Base-by-base conservation (phyloP, 2,329 filamentous ascomycete genomes). In the Cladosporium halotolerans region DNA sequence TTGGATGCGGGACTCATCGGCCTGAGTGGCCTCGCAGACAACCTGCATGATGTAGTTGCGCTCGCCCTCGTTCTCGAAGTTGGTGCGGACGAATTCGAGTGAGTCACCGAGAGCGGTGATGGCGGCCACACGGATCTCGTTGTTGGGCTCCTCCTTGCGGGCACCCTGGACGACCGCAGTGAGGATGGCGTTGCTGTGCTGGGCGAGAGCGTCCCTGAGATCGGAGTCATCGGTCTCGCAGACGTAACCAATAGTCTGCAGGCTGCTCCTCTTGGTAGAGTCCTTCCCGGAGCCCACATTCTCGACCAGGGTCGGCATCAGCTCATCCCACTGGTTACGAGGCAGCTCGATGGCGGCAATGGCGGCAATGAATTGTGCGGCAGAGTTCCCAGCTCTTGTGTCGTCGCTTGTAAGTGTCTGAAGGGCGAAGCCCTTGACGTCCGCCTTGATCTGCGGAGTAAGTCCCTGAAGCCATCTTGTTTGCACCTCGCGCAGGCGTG, bases 41-140 rank as follows among this genome's bases (percentile, higher is more conserved):
- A 99, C 93, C 77, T 99, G 93, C 93, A 99, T 99, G 68, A 99
- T 99, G 78, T 97, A 99, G 77, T 99, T 99, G 63, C 93, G 86
- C 79, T 99, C 93, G 66, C 92, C 93, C 74, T 99, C 93, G 66
- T 97, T 93, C 74, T 96, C 95, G 73, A 99, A 99, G 77, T 99
- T 99, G 75, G 89, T 95, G 61, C 90, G 84, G 55, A 99, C 92
- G 67, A 99, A 99, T 73, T 99, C 93, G 56, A 97, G 85, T 38
- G 92, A 96, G 73, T 99, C 93, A 64, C 91, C 89, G 42, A 99
- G 85, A 43, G 93, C 93, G 46, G 88, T 88, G 68, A 99, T 93
- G 67, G 93, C 93, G 49, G 93, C 89, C 62, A 90, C 81, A 60
- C 93, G 89, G 56, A 99, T 91, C 68, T 99, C 92, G 62, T 76